Evolutionary conservation across 768 basidiomycete genomes (phyloP).

Genomic region (Phlebiopsis gigantea): DNA sequence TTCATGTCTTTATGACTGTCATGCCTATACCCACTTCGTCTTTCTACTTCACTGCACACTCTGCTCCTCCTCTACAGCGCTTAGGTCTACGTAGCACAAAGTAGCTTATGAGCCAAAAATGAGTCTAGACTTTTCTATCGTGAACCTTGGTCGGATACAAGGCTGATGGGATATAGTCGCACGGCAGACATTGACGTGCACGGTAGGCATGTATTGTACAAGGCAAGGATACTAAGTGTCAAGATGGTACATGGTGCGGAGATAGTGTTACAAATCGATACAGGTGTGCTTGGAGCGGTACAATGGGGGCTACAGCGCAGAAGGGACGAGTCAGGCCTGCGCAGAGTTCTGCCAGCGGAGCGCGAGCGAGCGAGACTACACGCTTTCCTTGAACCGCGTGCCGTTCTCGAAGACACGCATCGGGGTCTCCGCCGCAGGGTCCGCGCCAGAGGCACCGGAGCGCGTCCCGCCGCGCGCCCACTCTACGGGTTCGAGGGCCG

Average conservation of each 20-base stretch:
- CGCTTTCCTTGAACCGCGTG: conserved; percentile 26
- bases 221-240: background rate
- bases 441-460: background rate
- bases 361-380: background rate
- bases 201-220: background rate
- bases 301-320: background rate
- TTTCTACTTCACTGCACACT: background rate
- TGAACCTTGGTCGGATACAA: background rate
- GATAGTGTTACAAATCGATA: background rate
- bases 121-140: background rate
- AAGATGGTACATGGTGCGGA: background rate
- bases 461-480: background rate
- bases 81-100: background rate
- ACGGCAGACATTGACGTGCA: background rate
- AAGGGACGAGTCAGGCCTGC: too few relatives aligned
- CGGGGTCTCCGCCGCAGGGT: conserved; percentile 7
- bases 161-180: background rate
- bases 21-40: conserved; percentile 1
- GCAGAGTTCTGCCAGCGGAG: background rate
- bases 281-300: background rate
- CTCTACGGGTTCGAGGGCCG: conserved; percentile 3
- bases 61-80: background rate
- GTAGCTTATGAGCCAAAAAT: background rate
- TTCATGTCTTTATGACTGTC: conserved; percentile 6
- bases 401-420: conserved; percentile 26